These are phyloP conservation scores for Mortierella sp. DNA, from an alignment of 371 early-diverging fungal species.

Conservation along the genomic window DNA sequence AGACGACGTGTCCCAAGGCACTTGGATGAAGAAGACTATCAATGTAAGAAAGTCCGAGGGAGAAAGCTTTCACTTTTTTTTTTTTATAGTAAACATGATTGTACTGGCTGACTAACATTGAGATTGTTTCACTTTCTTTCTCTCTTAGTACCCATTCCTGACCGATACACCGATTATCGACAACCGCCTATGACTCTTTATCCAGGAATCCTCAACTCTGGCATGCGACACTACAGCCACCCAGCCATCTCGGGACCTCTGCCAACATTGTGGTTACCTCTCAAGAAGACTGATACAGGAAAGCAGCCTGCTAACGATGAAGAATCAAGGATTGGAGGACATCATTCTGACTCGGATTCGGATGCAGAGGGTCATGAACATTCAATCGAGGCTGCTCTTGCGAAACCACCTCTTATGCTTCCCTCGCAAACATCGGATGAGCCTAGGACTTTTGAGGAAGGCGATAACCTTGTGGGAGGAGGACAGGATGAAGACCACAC, in stretches of 20 bases:
- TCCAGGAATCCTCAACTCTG: constrained; percentile 78
- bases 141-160: not conserved
- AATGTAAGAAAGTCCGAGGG: too few relatives aligned
- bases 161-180: constrained; percentile 16
- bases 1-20: constrained; percentile 2
- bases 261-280: constrained; percentile 83
- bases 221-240: constrained; percentile 76
- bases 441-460: constrained; percentile 34
- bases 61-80: too few relatives aligned
- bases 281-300: constrained; percentile 19
- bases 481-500: constrained; percentile 42
- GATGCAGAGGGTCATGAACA: constrained; percentile 26
- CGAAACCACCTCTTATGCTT: constrained; percentile 33
- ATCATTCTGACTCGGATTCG: constrained; percentile 19
- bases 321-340: constrained; percentile 12
- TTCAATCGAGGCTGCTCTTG: constrained; percentile 28
- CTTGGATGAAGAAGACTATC: constrained; percentile 72
- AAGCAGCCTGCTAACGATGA: constrained; percentile 14
- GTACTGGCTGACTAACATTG: constrained; percentile 45
- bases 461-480: constrained; percentile 47
- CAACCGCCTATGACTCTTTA: constrained; percentile 78
- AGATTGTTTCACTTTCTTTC: too few relatives aligned
- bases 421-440: constrained; percentile 32
- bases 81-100: too few relatives aligned
- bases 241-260: constrained; percentile 78